Percentiles rank a stretch among this genome's conserved stretches.
Conservation (phyloP, 306 rosid species). For the Corylus avellana region DNA sequence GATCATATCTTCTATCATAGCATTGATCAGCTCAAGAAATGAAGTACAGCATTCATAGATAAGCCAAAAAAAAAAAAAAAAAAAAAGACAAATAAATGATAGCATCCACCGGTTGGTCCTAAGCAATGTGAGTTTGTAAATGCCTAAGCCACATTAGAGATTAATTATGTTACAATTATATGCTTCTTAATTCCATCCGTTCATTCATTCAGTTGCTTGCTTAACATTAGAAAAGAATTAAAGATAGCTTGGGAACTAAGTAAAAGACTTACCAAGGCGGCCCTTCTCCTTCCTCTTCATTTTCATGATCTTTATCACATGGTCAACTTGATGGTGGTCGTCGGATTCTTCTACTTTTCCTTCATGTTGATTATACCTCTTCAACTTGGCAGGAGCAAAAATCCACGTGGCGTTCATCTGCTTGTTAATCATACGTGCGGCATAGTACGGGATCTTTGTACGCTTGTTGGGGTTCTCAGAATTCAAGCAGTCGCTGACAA, state of each 20-base stretch:
- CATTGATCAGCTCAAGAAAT: background rate
- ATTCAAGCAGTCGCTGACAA: slow-evolving; percentile 34
- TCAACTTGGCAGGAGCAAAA: slow-evolving; percentile 41
- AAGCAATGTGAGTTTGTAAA: too few relatives aligned
- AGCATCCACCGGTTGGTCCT: too few relatives aligned
- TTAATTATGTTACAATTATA: too few relatives aligned
- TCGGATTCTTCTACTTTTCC: slow-evolving; percentile 6
- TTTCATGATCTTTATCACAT: slow-evolving; percentile 18
- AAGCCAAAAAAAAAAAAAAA: too few relatives aligned
- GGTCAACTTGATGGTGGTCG: slow-evolving; percentile 23
- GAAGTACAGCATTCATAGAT: background rate
- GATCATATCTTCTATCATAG: background rate
- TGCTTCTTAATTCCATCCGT: too few relatives aligned
- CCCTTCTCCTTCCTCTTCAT: slow-evolving; percentile 3
- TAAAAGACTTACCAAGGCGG: background rate
- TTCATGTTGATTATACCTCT: slow-evolving; percentile 5
- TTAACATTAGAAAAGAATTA: too few relatives aligned
- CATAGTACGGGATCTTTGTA: slow-evolving; percentile 47
- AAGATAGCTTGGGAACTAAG: background rate
- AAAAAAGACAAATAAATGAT: too few relatives aligned
- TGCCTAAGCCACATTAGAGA: too few relatives aligned
- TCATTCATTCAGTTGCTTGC: too few relatives aligned
- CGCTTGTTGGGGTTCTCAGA: slow-evolving; percentile 23
- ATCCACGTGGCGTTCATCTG: slow-evolving; percentile 58
- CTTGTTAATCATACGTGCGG: slow-evolving; percentile 54